These are phyloP conservation scores for Penicillium cosmopolitanum DNA, from an alignment of 495 filamentous ascomycete species.

Conservation along the genomic window DNA sequence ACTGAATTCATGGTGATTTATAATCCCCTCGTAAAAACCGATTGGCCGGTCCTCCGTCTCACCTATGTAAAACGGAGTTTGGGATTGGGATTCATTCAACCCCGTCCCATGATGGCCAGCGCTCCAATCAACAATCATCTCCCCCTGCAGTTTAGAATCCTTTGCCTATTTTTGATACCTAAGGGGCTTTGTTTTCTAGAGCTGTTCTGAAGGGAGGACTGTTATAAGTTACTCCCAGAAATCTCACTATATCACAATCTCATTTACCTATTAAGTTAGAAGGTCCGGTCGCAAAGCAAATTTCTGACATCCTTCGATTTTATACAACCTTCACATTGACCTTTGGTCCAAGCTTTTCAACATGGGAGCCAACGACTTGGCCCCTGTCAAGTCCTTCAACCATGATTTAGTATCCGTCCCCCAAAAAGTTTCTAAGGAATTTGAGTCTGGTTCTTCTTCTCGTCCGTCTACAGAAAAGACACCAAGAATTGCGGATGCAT, in stretches of 20 bases:
- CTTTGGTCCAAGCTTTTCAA: background rate
- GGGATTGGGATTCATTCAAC: slow-evolving; percentile 10
- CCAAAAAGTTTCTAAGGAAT: slow-evolving; percentile 4
- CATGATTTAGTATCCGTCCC: background rate
- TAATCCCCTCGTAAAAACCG: background rate
- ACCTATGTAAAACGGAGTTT: slow-evolving; percentile 11
- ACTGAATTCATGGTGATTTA: no score
- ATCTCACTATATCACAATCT: background rate
- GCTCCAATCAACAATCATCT: background rate
- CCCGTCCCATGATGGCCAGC: background rate
- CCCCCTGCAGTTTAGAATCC: background rate
- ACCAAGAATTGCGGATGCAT: background rate
- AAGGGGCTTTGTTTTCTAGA: background rate
- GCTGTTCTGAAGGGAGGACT: no score
- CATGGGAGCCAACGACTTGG: background rate
- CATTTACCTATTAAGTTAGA: background rate
- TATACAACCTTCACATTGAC: no score
- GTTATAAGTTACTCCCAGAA: background rate
- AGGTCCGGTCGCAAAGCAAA: background rate
- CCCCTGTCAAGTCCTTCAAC: background rate
- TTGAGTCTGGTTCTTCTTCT: slow-evolving; percentile 3
- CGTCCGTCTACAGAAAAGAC: background rate
- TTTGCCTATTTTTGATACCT: background rate
- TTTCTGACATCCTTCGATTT: background rate
- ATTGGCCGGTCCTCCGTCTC: background rate